Base-by-base conservation (phyloP, 306 rosid genomes). In the Spatholobus suberectus region DNA sequence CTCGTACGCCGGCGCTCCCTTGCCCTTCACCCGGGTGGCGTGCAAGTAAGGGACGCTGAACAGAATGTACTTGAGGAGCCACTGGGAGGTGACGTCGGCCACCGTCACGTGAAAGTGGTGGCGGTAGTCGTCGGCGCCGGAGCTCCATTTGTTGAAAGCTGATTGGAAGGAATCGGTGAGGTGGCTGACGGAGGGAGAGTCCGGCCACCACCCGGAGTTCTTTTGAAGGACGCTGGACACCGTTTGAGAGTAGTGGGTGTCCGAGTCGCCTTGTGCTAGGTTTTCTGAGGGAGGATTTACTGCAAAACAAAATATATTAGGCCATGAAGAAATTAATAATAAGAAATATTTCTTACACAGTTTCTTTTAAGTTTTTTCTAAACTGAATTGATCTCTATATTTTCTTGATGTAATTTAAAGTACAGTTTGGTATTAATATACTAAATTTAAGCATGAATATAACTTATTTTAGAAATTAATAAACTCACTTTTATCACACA, bases 41-140 rank as follows among this genome's bases (percentile, higher is more conserved):
- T 93, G 97, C 37, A 89, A 86, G 79, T 82, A 76, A 0, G 97
- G 92, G 8, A 93, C 90, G 14, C 59, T 85, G n/a, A 91, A 83
- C 7, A 93, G 41, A 6, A 91, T 83, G 75, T 88, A 81, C 59
- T 93, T 93, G 3, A 93, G 84, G 38, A 88, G 82, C 88, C 92
- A 84, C 0, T 93, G 97, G 8, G 92, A 87, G 0, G 88, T 76
- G 49, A 32, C 46, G 66, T 63, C 58, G 1, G 80, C 87, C 0
- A 26, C 4, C 0, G 86, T 10, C 32, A 62, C 13, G 14, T 52
- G 79, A 26, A 37, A 38, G 5, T 38, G 73, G 9, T 26, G 75
- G 77, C 63, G 76, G 51, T 54, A 78, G 40, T 58, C 15, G 11
- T 87, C 83, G 0, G 55, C 18, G 11, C 17, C 38, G 71, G 18